Conservation (phyloP, 768 basidiomycete species). For the Leccinum pellstonianum region DNA sequence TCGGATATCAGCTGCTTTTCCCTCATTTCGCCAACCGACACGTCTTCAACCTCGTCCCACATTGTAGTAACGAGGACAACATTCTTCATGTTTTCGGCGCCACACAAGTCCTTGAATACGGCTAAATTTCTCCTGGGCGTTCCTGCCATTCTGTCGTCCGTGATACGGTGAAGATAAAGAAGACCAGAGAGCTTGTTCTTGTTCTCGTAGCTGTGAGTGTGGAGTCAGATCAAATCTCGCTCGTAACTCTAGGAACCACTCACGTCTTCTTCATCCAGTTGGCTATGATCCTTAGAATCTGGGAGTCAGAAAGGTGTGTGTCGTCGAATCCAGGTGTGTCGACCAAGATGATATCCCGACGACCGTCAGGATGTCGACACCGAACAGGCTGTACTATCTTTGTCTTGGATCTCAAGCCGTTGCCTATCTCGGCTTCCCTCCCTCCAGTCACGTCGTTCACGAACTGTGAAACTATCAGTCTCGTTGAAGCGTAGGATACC, state of each 20-base stretch:
- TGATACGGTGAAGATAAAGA: slow-evolving; percentile 16
- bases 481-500: background rate
- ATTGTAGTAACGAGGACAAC: slow-evolving; percentile 21
- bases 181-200: slow-evolving; percentile 14
- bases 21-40: slow-evolving; percentile 5
- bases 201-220: slow-evolving; percentile 4
- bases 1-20: slow-evolving; percentile 12
- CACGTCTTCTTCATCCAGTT: slow-evolving; percentile 19
- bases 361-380: slow-evolving; percentile 17
- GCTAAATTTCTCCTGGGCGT: slow-evolving; percentile 9
- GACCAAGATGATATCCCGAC: slow-evolving; percentile 13
- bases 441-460: slow-evolving; percentile 9
- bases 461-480: slow-evolving; percentile 9
- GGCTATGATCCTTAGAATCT: slow-evolving; percentile 14
- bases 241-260: background rate
- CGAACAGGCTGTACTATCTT: slow-evolving; percentile 4
- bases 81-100: slow-evolving; percentile 11
- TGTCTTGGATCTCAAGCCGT: slow-evolving; percentile 11
- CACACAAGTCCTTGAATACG: slow-evolving; percentile 14
- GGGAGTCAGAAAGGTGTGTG: slow-evolving; percentile 7
- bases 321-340: slow-evolving; percentile 23
- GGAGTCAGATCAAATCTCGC: background rate
- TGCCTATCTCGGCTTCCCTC: background rate
- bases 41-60: slow-evolving; percentile 15
- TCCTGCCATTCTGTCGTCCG: slow-evolving; percentile 12